phyloP scores from a whole-genome alignment of 192 early-diverging fungal genomes.

The Entophlyctis luteolus region DNA sequence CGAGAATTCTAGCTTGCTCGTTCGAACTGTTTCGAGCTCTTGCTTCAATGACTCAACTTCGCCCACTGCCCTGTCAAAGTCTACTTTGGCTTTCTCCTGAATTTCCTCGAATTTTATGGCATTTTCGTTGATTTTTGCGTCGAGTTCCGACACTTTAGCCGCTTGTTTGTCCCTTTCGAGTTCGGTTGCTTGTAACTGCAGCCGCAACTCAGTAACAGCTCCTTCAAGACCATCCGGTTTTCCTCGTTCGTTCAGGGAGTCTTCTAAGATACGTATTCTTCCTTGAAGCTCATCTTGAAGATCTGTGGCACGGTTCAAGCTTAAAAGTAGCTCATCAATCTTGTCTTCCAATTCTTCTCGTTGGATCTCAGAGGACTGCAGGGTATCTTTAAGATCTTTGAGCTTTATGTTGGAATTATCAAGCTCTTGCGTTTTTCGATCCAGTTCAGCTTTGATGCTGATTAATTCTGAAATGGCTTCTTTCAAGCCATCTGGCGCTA shows the following conservation, averaged over 20 bases:
- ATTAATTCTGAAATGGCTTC: too few species aligned
- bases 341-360: conserved; percentile 8
- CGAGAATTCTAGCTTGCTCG: not conserved
- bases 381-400: conserved; percentile 7
- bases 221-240: not conserved
- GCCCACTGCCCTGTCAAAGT: too few species aligned
- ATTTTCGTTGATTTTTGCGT: not conserved
- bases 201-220: not conserved
- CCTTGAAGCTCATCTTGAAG: not conserved
- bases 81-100: not conserved
- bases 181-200: not conserved
- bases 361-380: not conserved
- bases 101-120: too few species aligned
- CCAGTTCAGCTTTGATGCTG: too few species aligned
- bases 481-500: too few species aligned
- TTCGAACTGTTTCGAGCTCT: not conserved
- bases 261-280: not conserved
- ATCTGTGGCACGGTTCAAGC: not conserved
- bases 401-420: not conserved
- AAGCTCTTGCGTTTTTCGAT: not conserved
- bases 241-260: not conserved
- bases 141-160: too few species aligned
- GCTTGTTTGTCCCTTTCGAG: not conserved
- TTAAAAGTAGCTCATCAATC: not conserved
- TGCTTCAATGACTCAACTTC: conserved; percentile 1